Evolutionary conservation across 257 asterid species (phyloP).

Genomic region (Lavandula angustifolia): DNA sequence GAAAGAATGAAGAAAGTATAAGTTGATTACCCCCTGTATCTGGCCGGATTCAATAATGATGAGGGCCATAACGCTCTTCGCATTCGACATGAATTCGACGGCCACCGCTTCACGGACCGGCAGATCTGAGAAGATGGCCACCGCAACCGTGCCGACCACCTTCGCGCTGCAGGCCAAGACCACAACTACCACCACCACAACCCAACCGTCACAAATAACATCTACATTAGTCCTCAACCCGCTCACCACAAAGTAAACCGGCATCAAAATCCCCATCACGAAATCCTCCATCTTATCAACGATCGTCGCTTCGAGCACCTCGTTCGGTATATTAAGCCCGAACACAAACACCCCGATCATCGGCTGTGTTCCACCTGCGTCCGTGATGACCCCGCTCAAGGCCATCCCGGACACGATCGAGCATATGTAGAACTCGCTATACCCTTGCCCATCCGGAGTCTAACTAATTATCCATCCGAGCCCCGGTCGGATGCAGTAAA

Average conservation of each 20-base stretch:
- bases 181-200: slow-evolving; percentile 34
- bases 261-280: slow-evolving; percentile 75
- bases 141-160: slow-evolving; percentile 47
- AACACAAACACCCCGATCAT: slow-evolving; percentile 85
- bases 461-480: slow-evolving; percentile 64
- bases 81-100: slow-evolving; percentile 62
- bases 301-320: slow-evolving; percentile 66
- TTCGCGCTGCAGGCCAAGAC: slow-evolving; percentile 46
- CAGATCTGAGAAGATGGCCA: slow-evolving; percentile 40
- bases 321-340: slow-evolving; percentile 74
- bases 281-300: slow-evolving; percentile 76
- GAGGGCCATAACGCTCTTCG: slow-evolving; percentile 75
- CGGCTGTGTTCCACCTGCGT: slow-evolving; percentile 80
- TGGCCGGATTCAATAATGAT: slow-evolving; percentile 84
- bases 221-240: slow-evolving; percentile 68
- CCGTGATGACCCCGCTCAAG: slow-evolving; percentile 59
- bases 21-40: slow-evolving; percentile 58
- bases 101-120: slow-evolving; percentile 55
- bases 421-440: slow-evolving; percentile 78
- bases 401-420: slow-evolving; percentile 56
- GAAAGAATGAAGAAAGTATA: too few species aligned
- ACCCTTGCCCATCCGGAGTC: slow-evolving; percentile 78
- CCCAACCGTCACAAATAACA: slow-evolving; percentile 30
- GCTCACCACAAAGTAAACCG: slow-evolving; percentile 71
- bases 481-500: slow-evolving; percentile 58